Conservation (phyloP, 345 rosid genomes). For the Eutrema yunnanense region DNA sequence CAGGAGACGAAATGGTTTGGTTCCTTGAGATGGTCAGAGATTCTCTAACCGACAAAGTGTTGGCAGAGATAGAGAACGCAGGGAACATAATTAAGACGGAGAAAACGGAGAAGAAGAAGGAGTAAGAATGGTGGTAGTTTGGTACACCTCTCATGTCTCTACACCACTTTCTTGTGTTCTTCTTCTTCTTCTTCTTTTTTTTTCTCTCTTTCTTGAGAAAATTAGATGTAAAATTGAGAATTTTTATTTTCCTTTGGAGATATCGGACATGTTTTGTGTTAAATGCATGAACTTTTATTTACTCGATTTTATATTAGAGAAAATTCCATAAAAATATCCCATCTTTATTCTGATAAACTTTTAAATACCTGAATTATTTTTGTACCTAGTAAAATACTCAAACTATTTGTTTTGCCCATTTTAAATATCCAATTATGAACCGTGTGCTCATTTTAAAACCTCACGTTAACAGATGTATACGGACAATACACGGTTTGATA, state of each 20-base stretch:
- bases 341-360: no score
- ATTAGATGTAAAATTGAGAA: neutral
- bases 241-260: neutral
- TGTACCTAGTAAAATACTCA: no score
- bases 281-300: slow-evolving; percentile 3
- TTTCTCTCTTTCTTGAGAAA: neutral
- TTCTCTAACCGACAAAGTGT: slow-evolving; percentile 37
- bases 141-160: slow-evolving; percentile 28
- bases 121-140: slow-evolving; percentile 17
- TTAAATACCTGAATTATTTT: no score
- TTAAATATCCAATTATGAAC: no score
- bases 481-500: no score
- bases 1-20: slow-evolving; percentile 54
- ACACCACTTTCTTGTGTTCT: neutral
- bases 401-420: no score
- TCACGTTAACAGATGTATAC: no score
- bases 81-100: slow-evolving; percentile 31
- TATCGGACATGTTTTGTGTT: neutral
- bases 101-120: slow-evolving; percentile 16
- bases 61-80: slow-evolving; percentile 31
- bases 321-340: no score
- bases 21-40: slow-evolving; percentile 36
- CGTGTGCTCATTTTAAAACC: no score
- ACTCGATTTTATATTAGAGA: neutral
- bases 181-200: neutral